A percentile compares a stretch with the other conserved stretches of the same genome.
These are phyloP conservation scores for Diaporthe sp. DNA, from an alignment of 2,329 filamentous ascomycete species.

Conservation along the genomic window DNA sequence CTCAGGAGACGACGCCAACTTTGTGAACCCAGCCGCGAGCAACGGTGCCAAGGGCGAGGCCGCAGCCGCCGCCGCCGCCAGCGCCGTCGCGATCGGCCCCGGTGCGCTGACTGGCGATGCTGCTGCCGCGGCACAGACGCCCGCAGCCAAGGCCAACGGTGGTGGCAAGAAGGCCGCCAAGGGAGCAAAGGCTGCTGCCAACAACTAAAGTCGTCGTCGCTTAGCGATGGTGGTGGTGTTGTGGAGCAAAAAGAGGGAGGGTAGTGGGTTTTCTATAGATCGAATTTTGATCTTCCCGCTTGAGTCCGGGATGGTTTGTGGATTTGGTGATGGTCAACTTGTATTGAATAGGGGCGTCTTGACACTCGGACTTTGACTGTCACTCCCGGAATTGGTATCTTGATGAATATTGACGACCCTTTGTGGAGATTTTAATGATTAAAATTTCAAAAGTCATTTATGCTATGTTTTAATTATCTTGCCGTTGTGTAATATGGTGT, in stretches of 20 bases:
- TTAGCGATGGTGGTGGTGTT: neutral
- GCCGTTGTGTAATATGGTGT: neutral
- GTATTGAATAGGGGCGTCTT: conserved; percentile 12
- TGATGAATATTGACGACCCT: neutral
- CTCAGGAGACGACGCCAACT: conserved; percentile 53
- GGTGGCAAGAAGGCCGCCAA: conserved; percentile 1
- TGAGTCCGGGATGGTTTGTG: neutral
- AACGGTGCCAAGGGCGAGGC: conserved; percentile 29
- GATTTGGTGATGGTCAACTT: neutral
- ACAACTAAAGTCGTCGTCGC: neutral
- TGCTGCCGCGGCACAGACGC: conserved; percentile 48
- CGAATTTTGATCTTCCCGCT: neutral
- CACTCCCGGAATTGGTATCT: conserved; percentile 8
- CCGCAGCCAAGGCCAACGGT: conserved; percentile 38
- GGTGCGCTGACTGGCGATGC: conserved; percentile 44
- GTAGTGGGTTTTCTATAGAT: neutral
- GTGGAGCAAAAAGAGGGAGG: too few relatives aligned
- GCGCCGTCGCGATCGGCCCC: conserved; percentile 47
- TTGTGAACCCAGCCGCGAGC: conserved; percentile 36
- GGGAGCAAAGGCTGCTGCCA: conserved; percentile 13
- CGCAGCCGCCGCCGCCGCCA: conserved; percentile 37
- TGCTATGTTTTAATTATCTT: neutral
- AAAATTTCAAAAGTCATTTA: neutral
- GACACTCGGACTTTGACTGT: conserved; percentile 16
- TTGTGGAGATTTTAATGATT: conserved; percentile 1